phyloP scores from a whole-genome alignment of 2,329 filamentous ascomycete species.

The Xylaria sp. region DNA sequence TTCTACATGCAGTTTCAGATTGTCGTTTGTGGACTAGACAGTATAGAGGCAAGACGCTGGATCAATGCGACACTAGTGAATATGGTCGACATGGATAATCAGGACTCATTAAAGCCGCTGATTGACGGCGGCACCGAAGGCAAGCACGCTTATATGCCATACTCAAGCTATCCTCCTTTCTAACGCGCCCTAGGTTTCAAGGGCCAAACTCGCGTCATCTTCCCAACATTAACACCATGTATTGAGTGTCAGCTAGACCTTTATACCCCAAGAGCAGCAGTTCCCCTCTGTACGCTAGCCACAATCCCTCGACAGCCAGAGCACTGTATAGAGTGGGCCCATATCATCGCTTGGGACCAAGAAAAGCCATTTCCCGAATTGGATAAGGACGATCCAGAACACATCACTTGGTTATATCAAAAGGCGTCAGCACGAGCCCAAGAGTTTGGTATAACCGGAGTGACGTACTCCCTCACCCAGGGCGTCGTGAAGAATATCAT shows the following conservation, averaged over 20 bases:
- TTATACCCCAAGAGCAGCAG: slow-evolving; percentile 96
- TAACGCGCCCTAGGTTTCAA: slow-evolving; percentile 78
- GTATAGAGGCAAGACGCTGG: slow-evolving; percentile 97
- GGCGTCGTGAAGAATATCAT: slow-evolving; percentile 99
- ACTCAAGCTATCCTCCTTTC: slow-evolving; percentile 4
- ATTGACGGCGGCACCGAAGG: slow-evolving; percentile 97
- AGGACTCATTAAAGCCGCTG: slow-evolving; percentile 89
- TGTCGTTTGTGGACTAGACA: slow-evolving; percentile 93
- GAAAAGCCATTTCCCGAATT: slow-evolving; percentile 84
- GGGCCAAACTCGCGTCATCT: slow-evolving; percentile 90
- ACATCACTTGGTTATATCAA: slow-evolving; percentile 96
- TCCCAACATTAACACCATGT: slow-evolving; percentile 93
- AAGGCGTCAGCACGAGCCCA: slow-evolving; percentile 83
- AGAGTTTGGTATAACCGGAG: slow-evolving; percentile 90
- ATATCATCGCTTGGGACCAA: slow-evolving; percentile 96
- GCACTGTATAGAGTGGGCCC: slow-evolving; percentile 98
- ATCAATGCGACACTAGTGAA: slow-evolving; percentile 94
- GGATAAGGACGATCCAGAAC: slow-evolving; percentile 95
- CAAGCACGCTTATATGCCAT: slow-evolving; percentile 46
- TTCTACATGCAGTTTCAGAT: slow-evolving; percentile 99
- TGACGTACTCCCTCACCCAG: slow-evolving; percentile 95
- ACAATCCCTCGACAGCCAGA: slow-evolving; percentile 97
- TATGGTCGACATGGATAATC: slow-evolving; percentile 85
- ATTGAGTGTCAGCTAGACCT: slow-evolving; percentile 99
- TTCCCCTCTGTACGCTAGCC: slow-evolving; percentile 95